Evolutionary conservation across 495 filamentous ascomycete genomes (phyloP).

Genomic region (Tuber melanosporum): DNA sequence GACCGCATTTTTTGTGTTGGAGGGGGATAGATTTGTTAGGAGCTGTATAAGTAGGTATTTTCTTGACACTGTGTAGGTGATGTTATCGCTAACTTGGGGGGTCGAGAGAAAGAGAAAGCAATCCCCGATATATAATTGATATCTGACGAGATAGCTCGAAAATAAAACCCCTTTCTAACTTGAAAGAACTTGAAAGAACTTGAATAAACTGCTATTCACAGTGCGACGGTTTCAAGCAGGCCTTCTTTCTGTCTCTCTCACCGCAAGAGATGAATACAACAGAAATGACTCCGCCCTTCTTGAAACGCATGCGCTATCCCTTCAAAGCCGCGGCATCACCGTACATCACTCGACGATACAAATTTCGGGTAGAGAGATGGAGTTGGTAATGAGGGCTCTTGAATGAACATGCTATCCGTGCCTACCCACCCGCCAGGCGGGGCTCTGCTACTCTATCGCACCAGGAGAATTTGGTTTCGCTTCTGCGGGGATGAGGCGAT

Average conservation of each 20-base stretch:
- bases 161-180: background rate
- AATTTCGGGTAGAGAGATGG: background rate
- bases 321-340: background rate
- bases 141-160: background rate
- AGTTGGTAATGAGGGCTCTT: background rate
- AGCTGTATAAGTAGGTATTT: background rate
- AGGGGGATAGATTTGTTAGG: background rate
- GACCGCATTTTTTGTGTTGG: background rate
- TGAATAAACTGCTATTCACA: background rate
- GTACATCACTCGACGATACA: background rate
- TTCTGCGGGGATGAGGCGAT: background rate
- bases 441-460: background rate
- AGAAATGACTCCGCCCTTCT: background rate
- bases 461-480: background rate
- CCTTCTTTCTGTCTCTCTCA: background rate
- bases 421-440: background rate
- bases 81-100: background rate
- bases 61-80: background rate
- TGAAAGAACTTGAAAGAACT: conserved; percentile 3
- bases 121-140: background rate
- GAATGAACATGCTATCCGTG: background rate
- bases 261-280: background rate
- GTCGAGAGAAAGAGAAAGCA: background rate
- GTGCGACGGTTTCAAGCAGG: background rate
- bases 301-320: background rate